Evolutionary conservation across 2,329 filamentous ascomycete species (phyloP), one percentile per base, ranked within the genome.

Genomic region (Sarocladium strictum): DNA sequence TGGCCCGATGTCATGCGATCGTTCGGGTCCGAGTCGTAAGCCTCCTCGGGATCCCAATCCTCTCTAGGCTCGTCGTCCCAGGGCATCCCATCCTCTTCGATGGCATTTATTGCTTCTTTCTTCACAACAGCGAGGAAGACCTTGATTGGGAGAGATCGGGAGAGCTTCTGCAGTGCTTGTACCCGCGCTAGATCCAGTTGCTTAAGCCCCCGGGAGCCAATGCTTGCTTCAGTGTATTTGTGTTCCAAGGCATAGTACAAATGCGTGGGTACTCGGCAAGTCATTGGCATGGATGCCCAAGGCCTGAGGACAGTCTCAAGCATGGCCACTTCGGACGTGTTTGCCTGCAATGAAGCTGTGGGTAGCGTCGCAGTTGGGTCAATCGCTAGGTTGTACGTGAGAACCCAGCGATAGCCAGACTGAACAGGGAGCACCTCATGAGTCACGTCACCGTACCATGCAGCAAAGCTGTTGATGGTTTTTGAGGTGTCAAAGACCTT

Each of bases 391-490:
- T 81, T 81, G 64, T 80, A 84, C 0, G 73, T 78, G 11, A 83
- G 58, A 10, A 79, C 76, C 54, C 76, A 70, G 2, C 77, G 74
- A 59, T 76, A 72, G 2, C 79, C 79, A 0, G 69, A 71, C 0
- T 58, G 69, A 2, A 82, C 68, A 1, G 72, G 71, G 15, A 72
- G 65, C n/a, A 80, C 68, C 61, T 82, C 72, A 58, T 81, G 76
- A 1, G 66, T 67, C 0, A 81, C 76, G 54, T 82, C 77, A 0
- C 76, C 74, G 61, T 79, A 82, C 80, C 71, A 73, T 29, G 56
- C 65, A 6, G 61, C 57, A 24, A 59, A 60, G 0, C 64, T 65
- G 53, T 64, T 21, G 64, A 12, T 6, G 29, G 12, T 7, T 32
- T 32, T 32, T 32, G 29, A 32, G 7, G 29, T 32, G 29, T 32